phyloP scores from a whole-genome alignment of 768 basidiomycete species.

The Lactifluus pinguis region DNA sequence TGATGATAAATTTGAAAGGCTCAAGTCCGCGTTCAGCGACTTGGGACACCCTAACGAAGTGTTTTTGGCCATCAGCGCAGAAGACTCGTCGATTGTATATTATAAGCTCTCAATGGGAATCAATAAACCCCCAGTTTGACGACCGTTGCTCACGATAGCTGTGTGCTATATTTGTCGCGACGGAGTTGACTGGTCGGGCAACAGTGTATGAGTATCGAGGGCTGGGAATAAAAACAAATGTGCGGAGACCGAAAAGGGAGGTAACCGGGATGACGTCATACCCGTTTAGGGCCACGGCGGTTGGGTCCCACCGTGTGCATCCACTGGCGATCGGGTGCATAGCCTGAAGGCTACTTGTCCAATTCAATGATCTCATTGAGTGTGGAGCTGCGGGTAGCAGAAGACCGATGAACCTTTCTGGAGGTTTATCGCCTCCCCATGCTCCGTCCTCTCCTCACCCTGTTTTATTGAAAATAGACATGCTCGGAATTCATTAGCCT shows the following conservation, averaged over 20 bases:
- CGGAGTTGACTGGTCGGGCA: background rate
- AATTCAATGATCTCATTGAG: background rate
- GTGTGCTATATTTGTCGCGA: too few species aligned
- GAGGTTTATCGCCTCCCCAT: background rate
- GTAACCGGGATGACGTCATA: background rate
- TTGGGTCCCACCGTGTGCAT: too few species aligned
- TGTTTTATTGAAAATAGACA: background rate
- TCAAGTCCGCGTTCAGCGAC: conserved; percentile 8
- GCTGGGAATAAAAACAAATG: too few species aligned
- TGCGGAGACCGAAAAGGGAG: conserved; percentile 6
- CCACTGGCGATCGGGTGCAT: background rate
- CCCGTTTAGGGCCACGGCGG: too few species aligned
- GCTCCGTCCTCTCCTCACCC: background rate
- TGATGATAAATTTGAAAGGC: background rate
- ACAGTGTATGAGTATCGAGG: background rate
- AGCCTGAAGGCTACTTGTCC: background rate
- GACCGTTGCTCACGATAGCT: too few species aligned
- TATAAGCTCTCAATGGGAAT: conserved; percentile 13
- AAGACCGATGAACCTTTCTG: background rate
- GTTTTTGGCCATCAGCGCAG: conserved; percentile 12
- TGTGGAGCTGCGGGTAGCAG: background rate
- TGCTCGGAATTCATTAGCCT: background rate
- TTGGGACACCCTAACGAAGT: conserved; percentile 5
- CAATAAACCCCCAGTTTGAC: conserved; percentile 8
- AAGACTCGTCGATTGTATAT: conserved; percentile 18